These are phyloP conservation scores for Tubosaeta sp. DNA, from an alignment of 768 basidiomycete species.

Conservation along the genomic window DNA sequence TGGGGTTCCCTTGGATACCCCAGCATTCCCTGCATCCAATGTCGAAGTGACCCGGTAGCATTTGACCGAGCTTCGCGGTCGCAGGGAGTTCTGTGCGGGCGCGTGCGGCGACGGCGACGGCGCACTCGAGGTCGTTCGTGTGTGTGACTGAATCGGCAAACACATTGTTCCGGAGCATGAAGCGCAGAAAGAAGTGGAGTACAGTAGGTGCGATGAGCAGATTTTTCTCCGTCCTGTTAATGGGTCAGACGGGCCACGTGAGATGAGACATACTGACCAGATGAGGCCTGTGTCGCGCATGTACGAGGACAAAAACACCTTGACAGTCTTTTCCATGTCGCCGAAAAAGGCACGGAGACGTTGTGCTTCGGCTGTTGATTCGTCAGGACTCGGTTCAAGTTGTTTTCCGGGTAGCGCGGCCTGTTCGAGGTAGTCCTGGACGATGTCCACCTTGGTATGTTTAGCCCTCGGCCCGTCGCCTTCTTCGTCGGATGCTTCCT, in stretches of 20 bases:
- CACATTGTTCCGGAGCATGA: slow-evolving; percentile 40
- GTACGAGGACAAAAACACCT: slow-evolving; percentile 67
- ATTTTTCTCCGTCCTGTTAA: slow-evolving; percentile 40
- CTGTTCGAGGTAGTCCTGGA: slow-evolving; percentile 30
- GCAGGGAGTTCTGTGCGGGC: slow-evolving; percentile 41
- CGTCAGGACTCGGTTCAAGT: slow-evolving; percentile 19
- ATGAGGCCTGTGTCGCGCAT: slow-evolving; percentile 61
- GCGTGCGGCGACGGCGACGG: too few relatives aligned
- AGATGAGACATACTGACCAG: slow-evolving; percentile 41
- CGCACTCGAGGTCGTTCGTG: slow-evolving; percentile 33
- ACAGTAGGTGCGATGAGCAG: slow-evolving; percentile 40
- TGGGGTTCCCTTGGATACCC: slow-evolving; percentile 38
- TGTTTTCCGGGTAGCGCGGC: slow-evolving; percentile 26
- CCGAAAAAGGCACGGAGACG: slow-evolving; percentile 50
- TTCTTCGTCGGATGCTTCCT: slow-evolving; percentile 25
- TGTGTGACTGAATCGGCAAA: slow-evolving; percentile 31
- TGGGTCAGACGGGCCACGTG: slow-evolving; percentile 5
- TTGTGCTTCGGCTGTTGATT: slow-evolving; percentile 7
- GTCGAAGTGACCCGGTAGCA: slow-evolving; percentile 43
- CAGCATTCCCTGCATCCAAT: slow-evolving; percentile 47
- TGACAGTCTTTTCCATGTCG: slow-evolving; percentile 56
- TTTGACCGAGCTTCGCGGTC: slow-evolving; percentile 35
- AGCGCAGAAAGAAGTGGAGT: slow-evolving; percentile 43
- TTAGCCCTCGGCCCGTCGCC: slow-evolving; percentile 18
- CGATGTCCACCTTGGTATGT: slow-evolving; percentile 17